Percentiles rank a stretch among this genome's conserved stretches.
Conservation (phyloP, 345 rosid genomes). For the Euphorbia pulcherrima region DNA sequence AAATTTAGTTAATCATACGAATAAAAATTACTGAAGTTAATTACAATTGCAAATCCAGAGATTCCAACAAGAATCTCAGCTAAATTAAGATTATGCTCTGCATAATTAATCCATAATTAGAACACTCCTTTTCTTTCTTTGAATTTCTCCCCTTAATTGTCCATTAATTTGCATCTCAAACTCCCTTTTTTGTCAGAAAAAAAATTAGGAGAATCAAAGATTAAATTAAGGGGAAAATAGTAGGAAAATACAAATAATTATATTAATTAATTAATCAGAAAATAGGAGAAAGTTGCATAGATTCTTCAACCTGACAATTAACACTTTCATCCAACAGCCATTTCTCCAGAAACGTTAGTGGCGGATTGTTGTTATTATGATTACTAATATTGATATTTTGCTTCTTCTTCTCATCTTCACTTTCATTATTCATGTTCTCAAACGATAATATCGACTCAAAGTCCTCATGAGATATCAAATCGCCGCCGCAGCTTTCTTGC, state of each 20-base stretch:
- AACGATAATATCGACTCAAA: conserved; percentile 54
- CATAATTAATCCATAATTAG: not conserved
- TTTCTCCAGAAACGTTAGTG: conserved; percentile 83
- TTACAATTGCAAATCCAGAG: conserved; percentile 27
- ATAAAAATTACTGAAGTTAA: conserved; percentile 18
- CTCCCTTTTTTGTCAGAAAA: conserved; percentile 9
- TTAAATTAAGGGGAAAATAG: not conserved
- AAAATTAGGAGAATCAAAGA: not conserved
- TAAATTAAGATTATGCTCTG: conserved; percentile 6
- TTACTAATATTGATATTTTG: conserved; percentile 10
- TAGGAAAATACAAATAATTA: no score
- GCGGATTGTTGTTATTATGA: conserved; percentile 34
- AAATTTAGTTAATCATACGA: conserved; percentile 9
- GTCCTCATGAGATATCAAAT: conserved; percentile 45
- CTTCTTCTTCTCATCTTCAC: conserved; percentile 17
- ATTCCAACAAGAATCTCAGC: conserved; percentile 31
- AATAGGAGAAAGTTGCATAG: conserved; percentile 30
- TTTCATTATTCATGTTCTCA: conserved; percentile 41
- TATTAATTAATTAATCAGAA: conserved; percentile 25
- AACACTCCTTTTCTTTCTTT: conserved; percentile 10
- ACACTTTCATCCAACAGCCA: conserved; percentile 82
- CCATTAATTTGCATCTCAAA: conserved; percentile 1
- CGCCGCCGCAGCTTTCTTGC: conserved; percentile 32
- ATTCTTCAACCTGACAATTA: conserved; percentile 26
- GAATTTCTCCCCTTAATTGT: not conserved